These are phyloP conservation scores for Fraxinus greggii DNA, from an alignment of 305 asterid species.

Conservation along the genomic window DNA sequence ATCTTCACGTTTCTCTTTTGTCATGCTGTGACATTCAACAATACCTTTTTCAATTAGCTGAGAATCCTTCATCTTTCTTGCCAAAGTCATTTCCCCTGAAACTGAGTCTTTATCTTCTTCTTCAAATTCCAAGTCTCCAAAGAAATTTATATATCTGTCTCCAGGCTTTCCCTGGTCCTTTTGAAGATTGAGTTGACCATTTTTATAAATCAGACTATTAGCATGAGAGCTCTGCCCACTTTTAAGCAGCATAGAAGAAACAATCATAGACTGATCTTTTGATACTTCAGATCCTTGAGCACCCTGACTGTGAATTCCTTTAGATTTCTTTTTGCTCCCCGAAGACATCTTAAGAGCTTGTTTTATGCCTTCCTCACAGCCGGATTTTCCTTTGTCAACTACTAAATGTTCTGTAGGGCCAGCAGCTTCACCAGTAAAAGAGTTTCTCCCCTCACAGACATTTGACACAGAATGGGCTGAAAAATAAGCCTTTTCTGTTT, in stretches of 20 bases:
- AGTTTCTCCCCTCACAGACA: slow-evolving; percentile 44
- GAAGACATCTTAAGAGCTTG: slow-evolving; percentile 42
- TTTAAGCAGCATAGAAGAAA: slow-evolving; percentile 47
- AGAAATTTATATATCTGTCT: slow-evolving; percentile 37
- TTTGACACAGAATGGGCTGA: slow-evolving; percentile 42
- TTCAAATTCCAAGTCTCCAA: slow-evolving; percentile 50
- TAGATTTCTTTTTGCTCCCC: slow-evolving; percentile 50
- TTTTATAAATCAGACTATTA: slow-evolving; percentile 35
- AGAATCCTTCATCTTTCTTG: slow-evolving; percentile 35
- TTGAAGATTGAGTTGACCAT: slow-evolving; percentile 40
- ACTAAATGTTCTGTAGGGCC: slow-evolving; percentile 38
- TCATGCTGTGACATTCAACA: slow-evolving; percentile 35
- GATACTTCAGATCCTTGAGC: slow-evolving; percentile 32
- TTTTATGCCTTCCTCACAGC: slow-evolving; percentile 41
- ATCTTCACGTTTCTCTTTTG: slow-evolving; percentile 48
- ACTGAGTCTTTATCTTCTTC: slow-evolving; percentile 48
- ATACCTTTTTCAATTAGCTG: slow-evolving; percentile 34
- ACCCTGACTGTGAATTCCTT: slow-evolving; percentile 38
- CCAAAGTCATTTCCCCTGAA: slow-evolving; percentile 44
- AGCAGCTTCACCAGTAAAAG: slow-evolving; percentile 31
- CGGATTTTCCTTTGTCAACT: slow-evolving; percentile 45
- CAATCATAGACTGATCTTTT: slow-evolving; percentile 42
- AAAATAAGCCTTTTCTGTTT: slow-evolving; percentile 37
- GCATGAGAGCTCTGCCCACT: slow-evolving; percentile 47
- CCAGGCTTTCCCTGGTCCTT: slow-evolving; percentile 48